Evolutionary conservation across 2,329 filamentous ascomycete genomes (phyloP), one percentile per base, ranked within the genome.

Genomic region (Fonsecaea erecta): DNA sequence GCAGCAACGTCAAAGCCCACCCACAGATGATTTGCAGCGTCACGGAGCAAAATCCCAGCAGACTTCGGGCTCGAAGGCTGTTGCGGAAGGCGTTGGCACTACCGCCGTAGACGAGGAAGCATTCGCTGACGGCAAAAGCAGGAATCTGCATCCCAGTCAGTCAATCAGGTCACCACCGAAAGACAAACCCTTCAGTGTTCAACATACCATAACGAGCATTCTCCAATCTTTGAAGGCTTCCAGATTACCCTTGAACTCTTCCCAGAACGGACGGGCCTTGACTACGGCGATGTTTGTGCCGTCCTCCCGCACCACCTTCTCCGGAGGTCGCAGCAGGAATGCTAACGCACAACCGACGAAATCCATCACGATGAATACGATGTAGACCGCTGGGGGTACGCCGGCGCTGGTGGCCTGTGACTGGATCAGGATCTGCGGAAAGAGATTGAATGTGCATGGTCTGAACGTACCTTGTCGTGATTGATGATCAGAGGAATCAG

Each of bases 71-170:
- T 24, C 72, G 59, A 16, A 74, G 58, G 43, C 72, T 69, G 61
- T 74, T 75, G 67, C 71, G 72, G 60, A 64, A 74, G 2, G 73
- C 70, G 46, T 77, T 77, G n/a, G 75, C 74, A 1, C 74, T 74
- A 12, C 75, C 75, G 21, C 68, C 66, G 52, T 76, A 76, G 8
- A 76, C 74, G 21, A 77, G 69, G 55, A 75, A 76, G 21, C 70
- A 71, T 62, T 76, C 74, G 2, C 72, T 54, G 68, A 4, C 74
- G 66, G n/a, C 74, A 66, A 62, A 73, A 40, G 48, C 71, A 46
- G 72, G 71, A 12, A 74, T 61, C 54, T 57, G 12, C 34, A 35
- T 43, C 12, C 18, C 7, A 43, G 32, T 57, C 32, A 57, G 54
- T 24, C 43, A 8, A n/a, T n/a, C n/a, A n/a, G n/a, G n/a, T n/a